Conservation (phyloP, 2,329 filamentous ascomycete genomes). For the Saccharata proteae region DNA sequence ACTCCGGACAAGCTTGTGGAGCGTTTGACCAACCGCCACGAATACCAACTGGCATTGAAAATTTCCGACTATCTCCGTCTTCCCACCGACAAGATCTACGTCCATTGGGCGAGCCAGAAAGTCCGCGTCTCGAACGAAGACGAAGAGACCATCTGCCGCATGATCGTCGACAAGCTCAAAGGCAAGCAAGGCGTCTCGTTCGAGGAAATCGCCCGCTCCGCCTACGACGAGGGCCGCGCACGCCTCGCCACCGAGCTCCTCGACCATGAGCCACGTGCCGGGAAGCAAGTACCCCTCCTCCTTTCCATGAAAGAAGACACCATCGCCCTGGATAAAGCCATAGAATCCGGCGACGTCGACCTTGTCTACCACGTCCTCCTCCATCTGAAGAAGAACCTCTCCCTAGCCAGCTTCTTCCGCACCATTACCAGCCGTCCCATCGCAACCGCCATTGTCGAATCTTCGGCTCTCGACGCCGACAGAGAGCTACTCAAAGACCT, state of each 20-base stretch:
- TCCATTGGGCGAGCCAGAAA: slow-evolving; percentile 94
- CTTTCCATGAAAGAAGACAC: slow-evolving; percentile 94
- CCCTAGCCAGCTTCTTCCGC: slow-evolving; percentile 83
- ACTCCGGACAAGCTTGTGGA: slow-evolving; percentile 81
- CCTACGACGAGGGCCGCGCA: slow-evolving; percentile 83
- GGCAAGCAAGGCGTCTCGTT: slow-evolving; percentile 92
- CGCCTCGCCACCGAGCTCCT: slow-evolving; percentile 83
- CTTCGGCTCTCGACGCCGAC: slow-evolving; percentile 69
- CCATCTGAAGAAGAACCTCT: slow-evolving; percentile 79
- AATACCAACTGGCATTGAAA: slow-evolving; percentile 81
- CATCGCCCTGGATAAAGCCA: slow-evolving; percentile 88
- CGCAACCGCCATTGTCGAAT: slow-evolving; percentile 81
- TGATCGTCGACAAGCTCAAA: slow-evolving; percentile 75
- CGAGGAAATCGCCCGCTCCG: slow-evolving; percentile 81
- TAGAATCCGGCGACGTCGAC: slow-evolving; percentile 90
- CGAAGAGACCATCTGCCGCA: slow-evolving; percentile 74
- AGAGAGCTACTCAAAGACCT: slow-evolving; percentile 79
- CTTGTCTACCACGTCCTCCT: slow-evolving; percentile 82
- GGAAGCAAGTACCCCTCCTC: slow-evolving; percentile 88
- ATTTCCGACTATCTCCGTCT: slow-evolving; percentile 79
- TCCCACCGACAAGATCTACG: slow-evolving; percentile 80
- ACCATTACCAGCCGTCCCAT: slow-evolving; percentile 75
- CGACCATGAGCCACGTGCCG: slow-evolving; percentile 86
- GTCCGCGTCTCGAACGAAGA: slow-evolving; percentile 74
- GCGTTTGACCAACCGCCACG: slow-evolving; percentile 74